Evolutionary conservation across 352 stramenopile species (phyloP), one percentile per base, ranked within the genome.

Genomic region (Phytophthora cactorum): DNA sequence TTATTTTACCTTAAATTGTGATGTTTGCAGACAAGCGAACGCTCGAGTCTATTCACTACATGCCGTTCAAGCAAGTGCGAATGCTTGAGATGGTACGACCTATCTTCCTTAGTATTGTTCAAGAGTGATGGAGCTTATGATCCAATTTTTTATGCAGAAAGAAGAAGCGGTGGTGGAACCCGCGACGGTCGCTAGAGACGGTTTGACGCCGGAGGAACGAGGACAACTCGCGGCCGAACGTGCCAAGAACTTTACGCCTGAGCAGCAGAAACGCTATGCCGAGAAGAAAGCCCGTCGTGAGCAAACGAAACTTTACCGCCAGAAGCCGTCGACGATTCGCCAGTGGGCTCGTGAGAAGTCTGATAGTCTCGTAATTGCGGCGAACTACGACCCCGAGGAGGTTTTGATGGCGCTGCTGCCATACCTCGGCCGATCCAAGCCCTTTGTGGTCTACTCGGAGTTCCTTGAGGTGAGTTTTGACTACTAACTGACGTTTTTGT

Each of bases 381-480:
- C 81, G 12, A 86, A 95, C 60, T 98, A 97, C 75, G 90, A 98
- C 69, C 92, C 95, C 6, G 88, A 93, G 62, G 74, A 72, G 32
- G 76, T 95, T 38, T 70, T 98, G 6, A 73, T 97, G n/a, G 74
- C 81, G 34, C 61, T 99, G 49, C 68, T 98, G 45, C 91, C 91
- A 25, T 98, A 96, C 65, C 78, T 99, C 29, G 86, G 79, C 27
- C 84, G 86, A 17, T 97, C 91, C 5, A 97, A 94, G 58, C 93
- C 95, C 2, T 98, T 99, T 75, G 94, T 98, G n/a, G 79, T 99
- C 17, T 99, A 97, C 80, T 97, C 83, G 36, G 95, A 99, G 80
- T 98, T 95, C 71, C 80, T 98, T 5, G 86, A 95, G 77, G 77
- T 85, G 36, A 61, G 66, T 31, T 29, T 53, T 28, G 3, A 15